Conservation (phyloP, 495 filamentous ascomycete genomes). For the Lasiosphaeria ovina region DNA sequence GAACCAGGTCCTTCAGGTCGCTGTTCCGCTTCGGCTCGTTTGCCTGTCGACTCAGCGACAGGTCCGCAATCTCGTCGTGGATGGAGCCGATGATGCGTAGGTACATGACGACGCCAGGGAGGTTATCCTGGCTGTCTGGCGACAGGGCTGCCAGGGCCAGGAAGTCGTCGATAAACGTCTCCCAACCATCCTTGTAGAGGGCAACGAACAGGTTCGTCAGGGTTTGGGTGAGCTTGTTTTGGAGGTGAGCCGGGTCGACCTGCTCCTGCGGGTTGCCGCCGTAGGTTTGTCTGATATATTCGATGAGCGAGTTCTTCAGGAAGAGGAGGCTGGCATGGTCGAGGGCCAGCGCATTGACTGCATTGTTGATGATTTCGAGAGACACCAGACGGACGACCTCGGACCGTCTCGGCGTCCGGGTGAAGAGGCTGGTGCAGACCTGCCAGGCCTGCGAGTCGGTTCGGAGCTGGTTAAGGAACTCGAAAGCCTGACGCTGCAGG, state of each 20-base stretch:
- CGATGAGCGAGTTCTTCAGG: slow-evolving; percentile 73
- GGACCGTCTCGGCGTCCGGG: slow-evolving; percentile 69
- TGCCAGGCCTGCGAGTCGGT: slow-evolving; percentile 79
- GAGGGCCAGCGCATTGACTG: slow-evolving; percentile 70
- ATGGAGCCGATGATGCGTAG: slow-evolving; percentile 81
- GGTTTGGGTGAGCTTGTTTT: slow-evolving; percentile 97
- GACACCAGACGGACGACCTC: slow-evolving; percentile 85
- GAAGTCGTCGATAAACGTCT: slow-evolving; percentile 84
- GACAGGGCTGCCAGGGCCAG: slow-evolving; percentile 62
- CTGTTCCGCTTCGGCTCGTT: slow-evolving; percentile 76
- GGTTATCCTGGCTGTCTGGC: slow-evolving; percentile 60
- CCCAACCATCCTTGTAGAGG: slow-evolving; percentile 82
- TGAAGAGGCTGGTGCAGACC: slow-evolving; percentile 80
- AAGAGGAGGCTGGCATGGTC: slow-evolving; percentile 63
- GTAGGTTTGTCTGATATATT: slow-evolving; percentile 74
- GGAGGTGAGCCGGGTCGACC: slow-evolving; percentile 69
- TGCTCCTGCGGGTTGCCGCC: slow-evolving; percentile 51
- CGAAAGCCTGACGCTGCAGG: slow-evolving; percentile 81
- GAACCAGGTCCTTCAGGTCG: slow-evolving; percentile 83
- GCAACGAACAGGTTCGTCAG: slow-evolving; percentile 86
- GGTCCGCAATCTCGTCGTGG: slow-evolving; percentile 96
- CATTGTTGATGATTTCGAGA: slow-evolving; percentile 88
- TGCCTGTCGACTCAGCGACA: slow-evolving; percentile 70
- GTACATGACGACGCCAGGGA: slow-evolving; percentile 77
- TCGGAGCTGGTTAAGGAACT: slow-evolving; percentile 80